Base-by-base conservation (phyloP, 345 rosid genomes). In the Melaleuca quinquenervia region DNA sequence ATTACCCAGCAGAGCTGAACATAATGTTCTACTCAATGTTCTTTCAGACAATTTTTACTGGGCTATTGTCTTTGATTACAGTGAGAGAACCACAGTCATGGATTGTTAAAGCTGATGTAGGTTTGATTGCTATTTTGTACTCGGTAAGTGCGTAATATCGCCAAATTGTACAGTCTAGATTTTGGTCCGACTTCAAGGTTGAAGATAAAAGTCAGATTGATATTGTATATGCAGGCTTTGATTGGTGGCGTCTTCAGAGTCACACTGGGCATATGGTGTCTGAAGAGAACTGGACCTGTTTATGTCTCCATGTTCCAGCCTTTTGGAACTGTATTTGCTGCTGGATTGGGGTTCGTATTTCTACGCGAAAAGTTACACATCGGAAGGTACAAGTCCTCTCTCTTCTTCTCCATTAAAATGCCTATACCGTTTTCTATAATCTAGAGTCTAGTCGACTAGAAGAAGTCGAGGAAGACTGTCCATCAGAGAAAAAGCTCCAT, bases 21-120 rank as follows among this genome's bases (percentile, higher is more conserved):
- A 54, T 91, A 26, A 92, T 92, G 87, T 89, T 90, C 88, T 91
- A 74, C 52, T 88, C 85, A 86, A 84, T 83, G 88, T 90, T 92
- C 91, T 92, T 92, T 87, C 92, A 86, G 75, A 88, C 91, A 51
- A 89, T 91, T 88, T 92, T 86, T 84, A 90, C 94, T 76, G 93
- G 91, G 84, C 48, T 90, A 26, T 54, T 91, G 50, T 88, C 88
- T 85, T 86, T 91, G 62, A 45, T 83, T 52, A 62, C 78, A 51
- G 93, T 85, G 88, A 85, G 91, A 88, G 89, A 86, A 64, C 78
- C 82, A 74, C 85, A 84, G 82, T 85, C 89, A 36, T 92, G 93
- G 94, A 92, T 91, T 88, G 84, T 92, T 54, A 89, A 85, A 86
- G 85, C 82, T 52, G 62, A 88, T 70, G 48, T 84, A 29, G 78